Evolutionary conservation across 2,329 filamentous ascomycete species (phyloP), one percentile per base, ranked within the genome.

Genomic region (Ophiosphaerella narmari): DNA sequence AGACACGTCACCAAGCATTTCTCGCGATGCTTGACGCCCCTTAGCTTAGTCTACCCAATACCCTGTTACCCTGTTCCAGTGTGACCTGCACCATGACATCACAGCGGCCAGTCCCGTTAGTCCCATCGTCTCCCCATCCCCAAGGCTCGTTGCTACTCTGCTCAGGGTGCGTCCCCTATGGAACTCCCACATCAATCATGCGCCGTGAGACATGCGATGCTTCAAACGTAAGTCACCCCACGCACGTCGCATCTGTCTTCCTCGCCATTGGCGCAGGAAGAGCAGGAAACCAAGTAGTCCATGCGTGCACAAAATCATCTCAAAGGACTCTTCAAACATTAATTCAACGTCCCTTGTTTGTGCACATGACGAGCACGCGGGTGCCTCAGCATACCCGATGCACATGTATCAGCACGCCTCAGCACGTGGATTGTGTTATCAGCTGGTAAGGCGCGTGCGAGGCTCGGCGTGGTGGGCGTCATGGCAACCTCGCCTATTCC

Each of bases 1-100:
- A 43, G 45, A 55, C 55, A 66, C 62, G 62, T 66, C 62, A 66
- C 57, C 56, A 64, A 66, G 62, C 61, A 56, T 64, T 46, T 52
- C 48, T 59, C 50, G 50, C 49, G 58, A 57, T 59, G 62, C 62
- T 65, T 65, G 59, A 60, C 29, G 43, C 49, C 54, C 52, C 61
- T 66, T 64, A 55, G 59, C 60, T 21, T 52, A 32, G 38, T 21
- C 21, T 26, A 29, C 21, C 44, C 46, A 43, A 37, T 46, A 36
- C 40, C 55, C 54, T 40, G 53, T 55, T 46, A 36, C 40, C 55
- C 54, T 42, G 53, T 55, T 60, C 55, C 54, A 50, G 43, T 46
- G 42, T 44, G 45, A 43, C 42, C 54, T 48, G 58, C 53, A 48
- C 43, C 16, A 48, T 63, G 62, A 65, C 60, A 59, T 64, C 56